Evolutionary conservation across 805 yeast species (phyloP).

Genomic region (Suhomyces sp.): DNA sequence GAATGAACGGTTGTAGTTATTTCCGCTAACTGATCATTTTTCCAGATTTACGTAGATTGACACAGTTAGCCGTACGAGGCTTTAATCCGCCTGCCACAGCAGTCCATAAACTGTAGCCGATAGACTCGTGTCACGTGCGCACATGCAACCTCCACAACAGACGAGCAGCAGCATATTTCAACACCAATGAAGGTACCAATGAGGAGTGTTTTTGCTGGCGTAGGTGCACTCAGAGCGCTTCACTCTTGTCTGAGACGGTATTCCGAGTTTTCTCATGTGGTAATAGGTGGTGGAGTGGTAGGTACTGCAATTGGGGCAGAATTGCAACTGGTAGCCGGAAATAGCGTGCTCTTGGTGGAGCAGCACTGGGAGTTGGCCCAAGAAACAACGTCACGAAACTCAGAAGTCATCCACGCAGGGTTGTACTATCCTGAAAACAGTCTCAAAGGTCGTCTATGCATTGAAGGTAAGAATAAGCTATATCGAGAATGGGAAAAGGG

Average conservation of each 20-base stretch:
- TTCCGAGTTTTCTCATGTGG: slow-evolving; percentile 62
- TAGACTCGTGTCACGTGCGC: neutral
- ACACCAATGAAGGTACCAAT: neutral
- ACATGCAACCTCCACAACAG: neutral
- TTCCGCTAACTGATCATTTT: neutral
- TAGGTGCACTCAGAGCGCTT: neutral
- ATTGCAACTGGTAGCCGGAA: slow-evolving; percentile 43
- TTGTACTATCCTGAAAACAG: slow-evolving; percentile 71
- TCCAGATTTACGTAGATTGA: neutral
- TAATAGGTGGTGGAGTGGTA: slow-evolving; percentile 82
- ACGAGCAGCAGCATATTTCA: neutral
- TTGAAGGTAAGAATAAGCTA: slow-evolving; percentile 68
- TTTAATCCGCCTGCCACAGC: neutral
- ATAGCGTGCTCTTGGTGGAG: slow-evolving; percentile 64
- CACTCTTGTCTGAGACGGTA: neutral
- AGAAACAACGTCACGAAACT: slow-evolving; percentile 86
- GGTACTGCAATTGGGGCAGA: slow-evolving; percentile 81
- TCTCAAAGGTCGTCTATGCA: slow-evolving; percentile 66
- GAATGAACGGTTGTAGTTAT: neutral
- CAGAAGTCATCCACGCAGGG: slow-evolving; percentile 93
- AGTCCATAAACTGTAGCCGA: neutral
- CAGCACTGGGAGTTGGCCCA: slow-evolving; percentile 63
- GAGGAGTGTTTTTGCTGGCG: neutral
- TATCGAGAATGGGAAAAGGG: slow-evolving; percentile 48
- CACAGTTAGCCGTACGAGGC: neutral